These are phyloP conservation scores for Lactarius psammicola DNA, from an alignment of 768 basidiomycete species.

Conservation along the genomic window DNA sequence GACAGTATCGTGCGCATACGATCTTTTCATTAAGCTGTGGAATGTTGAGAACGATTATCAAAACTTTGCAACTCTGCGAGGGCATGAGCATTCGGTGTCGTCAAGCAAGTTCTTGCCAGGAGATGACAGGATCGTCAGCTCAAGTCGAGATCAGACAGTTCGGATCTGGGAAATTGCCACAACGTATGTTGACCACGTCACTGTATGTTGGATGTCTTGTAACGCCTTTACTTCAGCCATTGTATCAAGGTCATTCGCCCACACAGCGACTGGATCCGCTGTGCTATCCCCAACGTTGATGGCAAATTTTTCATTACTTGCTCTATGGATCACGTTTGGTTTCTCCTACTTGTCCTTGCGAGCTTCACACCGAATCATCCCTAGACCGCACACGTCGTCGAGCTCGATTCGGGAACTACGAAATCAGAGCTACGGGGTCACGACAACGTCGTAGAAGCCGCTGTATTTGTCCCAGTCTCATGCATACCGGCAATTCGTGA, in stretches of 20 bases:
- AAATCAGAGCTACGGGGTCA: slow-evolving; percentile 55
- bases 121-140: slow-evolving; percentile 51
- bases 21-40: slow-evolving; percentile 59
- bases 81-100: slow-evolving; percentile 60
- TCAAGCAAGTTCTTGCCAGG: slow-evolving; percentile 52
- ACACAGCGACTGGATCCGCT: slow-evolving; percentile 55
- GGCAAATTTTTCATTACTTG: slow-evolving; percentile 49
- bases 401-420: slow-evolving; percentile 46
- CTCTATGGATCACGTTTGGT: slow-evolving; percentile 54
- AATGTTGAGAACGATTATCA: slow-evolving; percentile 55
- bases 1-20: slow-evolving; percentile 57
- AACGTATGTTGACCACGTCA: slow-evolving; percentile 39
- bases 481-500: slow-evolving; percentile 48
- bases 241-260: slow-evolving; percentile 51
- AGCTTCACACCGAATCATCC: background rate
- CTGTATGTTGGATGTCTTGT: background rate
- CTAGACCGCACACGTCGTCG: slow-evolving; percentile 55
- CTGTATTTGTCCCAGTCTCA: slow-evolving; percentile 48
- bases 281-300: slow-evolving; percentile 39
- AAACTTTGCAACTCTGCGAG: slow-evolving; percentile 52
- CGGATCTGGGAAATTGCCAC: slow-evolving; percentile 56
- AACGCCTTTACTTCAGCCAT: slow-evolving; percentile 38
- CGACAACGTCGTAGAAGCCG: slow-evolving; percentile 53
- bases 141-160: slow-evolving; percentile 55
- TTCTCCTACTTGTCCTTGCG: background rate